Percentiles rank a stretch among this genome's conserved stretches.
phyloP scores from a whole-genome alignment of 2,329 filamentous ascomycete genomes.

The Aspergillus fumigatus region DNA sequence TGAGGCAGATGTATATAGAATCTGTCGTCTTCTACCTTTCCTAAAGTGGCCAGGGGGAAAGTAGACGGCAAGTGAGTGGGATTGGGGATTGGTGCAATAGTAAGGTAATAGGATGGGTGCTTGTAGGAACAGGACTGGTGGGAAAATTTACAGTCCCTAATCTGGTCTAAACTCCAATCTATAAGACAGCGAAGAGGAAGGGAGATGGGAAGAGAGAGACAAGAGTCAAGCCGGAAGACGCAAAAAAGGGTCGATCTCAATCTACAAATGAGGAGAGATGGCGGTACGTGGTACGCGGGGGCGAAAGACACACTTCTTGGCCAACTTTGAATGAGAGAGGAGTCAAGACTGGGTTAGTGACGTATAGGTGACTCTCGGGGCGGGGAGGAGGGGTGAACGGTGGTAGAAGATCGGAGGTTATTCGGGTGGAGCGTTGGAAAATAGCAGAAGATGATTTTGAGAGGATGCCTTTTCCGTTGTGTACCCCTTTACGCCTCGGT shows the following conservation, averaged over 20 bases:
- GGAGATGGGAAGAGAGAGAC: constrained; percentile 1
- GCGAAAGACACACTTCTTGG: neutral
- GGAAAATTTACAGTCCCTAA: constrained; percentile 15
- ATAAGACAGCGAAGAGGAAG: constrained; percentile 11
- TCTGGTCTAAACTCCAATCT: constrained; percentile 10
- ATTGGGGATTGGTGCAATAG: neutral
- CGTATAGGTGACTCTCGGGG: constrained; percentile 3
- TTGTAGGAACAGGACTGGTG: neutral
- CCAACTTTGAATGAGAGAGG: neutral
- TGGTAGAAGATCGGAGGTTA: neutral
- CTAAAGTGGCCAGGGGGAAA: neutral
- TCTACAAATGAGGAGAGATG: constrained; percentile 7
- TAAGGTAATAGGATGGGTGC: neutral
- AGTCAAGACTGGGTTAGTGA: constrained; percentile 1
- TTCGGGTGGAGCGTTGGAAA: neutral
- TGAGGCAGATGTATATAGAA: neutral
- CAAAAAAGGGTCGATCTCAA: neutral
- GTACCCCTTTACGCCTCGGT: too few species aligned
- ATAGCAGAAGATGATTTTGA: neutral
- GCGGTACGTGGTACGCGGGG: constrained; percentile 1
- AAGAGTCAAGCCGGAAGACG: neutral
- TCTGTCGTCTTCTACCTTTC: neutral
- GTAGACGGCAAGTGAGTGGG: neutral
- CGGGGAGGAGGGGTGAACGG: neutral
- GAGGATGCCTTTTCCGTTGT: neutral